Base-by-base conservation (phyloP, 768 basidiomycete genomes). In the Lactifluus volemus region DNA sequence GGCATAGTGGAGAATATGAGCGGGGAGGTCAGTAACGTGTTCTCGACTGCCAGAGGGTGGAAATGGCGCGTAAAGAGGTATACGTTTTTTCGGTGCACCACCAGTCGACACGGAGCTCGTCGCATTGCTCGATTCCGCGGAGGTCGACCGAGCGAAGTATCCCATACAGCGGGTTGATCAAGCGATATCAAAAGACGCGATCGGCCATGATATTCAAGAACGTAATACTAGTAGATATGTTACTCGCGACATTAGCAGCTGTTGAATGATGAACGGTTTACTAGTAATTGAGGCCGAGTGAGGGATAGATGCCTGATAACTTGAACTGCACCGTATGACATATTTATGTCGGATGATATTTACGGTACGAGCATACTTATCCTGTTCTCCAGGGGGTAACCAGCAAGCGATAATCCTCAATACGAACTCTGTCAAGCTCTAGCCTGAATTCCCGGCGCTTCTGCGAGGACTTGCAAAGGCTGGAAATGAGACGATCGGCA, bases 1-100 rank as follows among this genome's bases (percentile, higher is more conserved):
- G 97, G 97, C 10, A 73, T 99, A 53, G 85, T 98, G 67, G 97
- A 98, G 71, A 99, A 98, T 75, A 98, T 98, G 97, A 91, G 92
- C 71, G 92, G 92, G 15, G 95, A 98, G 72, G 78, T 98, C 67
- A 92, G 86, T 76, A 92, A 96, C 71, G 83, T 97, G 56, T 99
- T 98, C 72, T 97, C 94, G 8, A 88, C 1, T 25, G 25, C 25
- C 85, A 5, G 93, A 96, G 95, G 1, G 84, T 87, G 73, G 88
- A 85, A 68, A 85, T 94, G 88, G 93, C 91, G 4, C 77, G 78
- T 63, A 80, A 79, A 53, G 89, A 95, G 80, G 78, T 1, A 67
- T 98, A 41, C 71, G 70, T 51, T 97, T 94, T 70, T 77, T 99
- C 57, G 97, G 97, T 11, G 81, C 88, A 47, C 77, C 98, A 42